Evolutionary conservation across 1,284 basidiomycete species (phyloP).

Genomic region (Cronartium ribicola): DNA sequence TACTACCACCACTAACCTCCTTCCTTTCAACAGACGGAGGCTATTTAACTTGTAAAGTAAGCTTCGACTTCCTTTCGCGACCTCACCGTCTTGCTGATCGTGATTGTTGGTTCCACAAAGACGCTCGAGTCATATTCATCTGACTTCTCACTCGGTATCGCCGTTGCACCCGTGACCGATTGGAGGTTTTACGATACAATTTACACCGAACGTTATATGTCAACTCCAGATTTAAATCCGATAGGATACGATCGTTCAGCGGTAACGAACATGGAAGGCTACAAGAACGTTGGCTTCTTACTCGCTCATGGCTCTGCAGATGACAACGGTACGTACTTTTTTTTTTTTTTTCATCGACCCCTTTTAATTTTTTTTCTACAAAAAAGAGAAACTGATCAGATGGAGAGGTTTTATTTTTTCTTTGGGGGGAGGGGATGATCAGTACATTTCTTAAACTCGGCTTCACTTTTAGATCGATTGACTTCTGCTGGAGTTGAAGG

Average conservation of each 20-base stretch:
- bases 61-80: slow-evolving; percentile 47
- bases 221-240: slow-evolving; percentile 68
- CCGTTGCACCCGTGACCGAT: slow-evolving; percentile 63
- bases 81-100: background rate
- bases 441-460: slow-evolving; percentile 86
- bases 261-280: slow-evolving; percentile 77
- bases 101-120: slow-evolving; percentile 43
- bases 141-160: slow-evolving; percentile 80
- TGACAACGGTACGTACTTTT: slow-evolving; percentile 62
- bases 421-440: background rate
- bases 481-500: slow-evolving; percentile 69
- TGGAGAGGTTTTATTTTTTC: background rate
- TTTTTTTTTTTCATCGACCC: background rate
- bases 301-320: slow-evolving; percentile 89
- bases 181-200: slow-evolving; percentile 68
- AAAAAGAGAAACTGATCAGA: background rate
- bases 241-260: slow-evolving; percentile 78
- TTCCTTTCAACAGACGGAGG: slow-evolving; percentile 75
- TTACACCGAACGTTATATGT: slow-evolving; percentile 97
- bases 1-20: slow-evolving; percentile 36
- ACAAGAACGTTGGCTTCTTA: slow-evolving; percentile 70
- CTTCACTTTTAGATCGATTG: slow-evolving; percentile 84
- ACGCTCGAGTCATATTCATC: slow-evolving; percentile 62
- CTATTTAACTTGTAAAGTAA: slow-evolving; percentile 83
- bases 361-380: background rate